A percentile compares a stretch with the other conserved stretches of the same genome.
phyloP scores from a whole-genome alignment of 495 filamentous ascomycete genomes.

The Astrothelium macrocarpum region DNA sequence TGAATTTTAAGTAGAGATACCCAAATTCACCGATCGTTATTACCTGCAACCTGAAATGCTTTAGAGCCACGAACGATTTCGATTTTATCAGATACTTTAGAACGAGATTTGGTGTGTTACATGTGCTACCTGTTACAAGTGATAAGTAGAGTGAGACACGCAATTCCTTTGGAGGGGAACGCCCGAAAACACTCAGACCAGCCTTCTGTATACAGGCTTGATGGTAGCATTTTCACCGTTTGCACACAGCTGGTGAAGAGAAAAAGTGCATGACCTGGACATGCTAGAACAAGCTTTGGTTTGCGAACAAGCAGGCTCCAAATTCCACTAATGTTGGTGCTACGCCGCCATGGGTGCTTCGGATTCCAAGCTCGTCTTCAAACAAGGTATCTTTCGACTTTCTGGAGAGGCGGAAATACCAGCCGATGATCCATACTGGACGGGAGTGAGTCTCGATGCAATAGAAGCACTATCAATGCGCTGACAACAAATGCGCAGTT shows the following conservation, averaged over 20 bases:
- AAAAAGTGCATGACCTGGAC: neutral
- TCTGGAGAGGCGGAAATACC: constrained; percentile 84
- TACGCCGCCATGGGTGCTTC: constrained; percentile 73
- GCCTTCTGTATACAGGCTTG: neutral
- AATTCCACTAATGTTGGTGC: neutral
- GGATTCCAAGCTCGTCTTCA: constrained; percentile 98
- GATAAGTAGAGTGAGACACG: constrained; percentile 1
- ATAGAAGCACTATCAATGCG: neutral
- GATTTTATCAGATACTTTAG: no score
- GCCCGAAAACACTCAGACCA: neutral
- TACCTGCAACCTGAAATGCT: no score
- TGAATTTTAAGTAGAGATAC: neutral
- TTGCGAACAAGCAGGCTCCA: neutral
- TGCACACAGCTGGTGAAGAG: neutral
- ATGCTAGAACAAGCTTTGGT: neutral
- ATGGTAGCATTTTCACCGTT: neutral
- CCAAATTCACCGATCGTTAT: neutral
- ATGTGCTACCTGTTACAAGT: no score
- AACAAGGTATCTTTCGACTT: constrained; percentile 95
- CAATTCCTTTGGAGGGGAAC: neutral
- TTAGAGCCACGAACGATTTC: no score
- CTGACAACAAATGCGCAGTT: constrained; percentile 47
- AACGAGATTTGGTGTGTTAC: no score
- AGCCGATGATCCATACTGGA: constrained; percentile 86
- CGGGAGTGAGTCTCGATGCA: constrained; percentile 52